A percentile compares a stretch with the other conserved stretches of the same genome.
Conservation (phyloP, 75 land plant genomes). For the Larix kaempferi region DNA sequence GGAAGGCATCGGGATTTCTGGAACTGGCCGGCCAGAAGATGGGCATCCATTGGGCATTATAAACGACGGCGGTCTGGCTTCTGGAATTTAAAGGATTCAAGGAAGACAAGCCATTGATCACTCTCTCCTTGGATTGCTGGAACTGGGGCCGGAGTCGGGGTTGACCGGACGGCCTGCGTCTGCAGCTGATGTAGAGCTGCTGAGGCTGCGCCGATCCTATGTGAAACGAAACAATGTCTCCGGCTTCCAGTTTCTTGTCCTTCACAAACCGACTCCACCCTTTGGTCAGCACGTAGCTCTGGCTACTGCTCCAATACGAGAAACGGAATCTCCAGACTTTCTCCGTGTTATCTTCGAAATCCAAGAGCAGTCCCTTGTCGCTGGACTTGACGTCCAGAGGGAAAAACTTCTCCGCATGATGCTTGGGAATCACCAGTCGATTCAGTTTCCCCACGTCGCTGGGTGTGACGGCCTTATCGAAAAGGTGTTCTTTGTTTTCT, state of each 20-base stretch:
- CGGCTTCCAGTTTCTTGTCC: constrained; percentile 18
- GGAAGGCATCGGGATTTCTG: not conserved
- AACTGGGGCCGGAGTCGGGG: not conserved
- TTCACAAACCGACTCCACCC: constrained; percentile 39
- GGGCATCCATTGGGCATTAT: constrained; percentile 2
- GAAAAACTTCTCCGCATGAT: constrained; percentile 32
- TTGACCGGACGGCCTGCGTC: not conserved
- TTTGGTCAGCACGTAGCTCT: constrained; percentile 31
- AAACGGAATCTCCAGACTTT: constrained; percentile 22
- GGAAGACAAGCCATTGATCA: not conserved
- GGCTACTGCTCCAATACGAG: constrained; percentile 42
- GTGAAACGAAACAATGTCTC: constrained; percentile 21
- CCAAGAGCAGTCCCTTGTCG: constrained; percentile 6
- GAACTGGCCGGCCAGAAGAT: not conserved
- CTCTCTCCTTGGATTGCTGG: not conserved
- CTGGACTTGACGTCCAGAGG: constrained; percentile 13
- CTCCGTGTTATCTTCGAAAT: constrained; percentile 12
- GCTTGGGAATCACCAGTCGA: constrained; percentile 54
- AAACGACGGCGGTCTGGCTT: not conserved
- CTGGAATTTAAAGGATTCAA: not conserved
- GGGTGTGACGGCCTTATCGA: constrained; percentile 49
- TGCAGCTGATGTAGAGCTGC: constrained; percentile 2
- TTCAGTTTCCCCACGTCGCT: constrained; percentile 60
- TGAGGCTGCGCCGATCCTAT: not conserved
- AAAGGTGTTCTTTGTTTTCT: constrained; percentile 12